Evolutionary conservation across 129 eudicot species (phyloP).

Genomic region (Centrapalus pauciflorus): DNA sequence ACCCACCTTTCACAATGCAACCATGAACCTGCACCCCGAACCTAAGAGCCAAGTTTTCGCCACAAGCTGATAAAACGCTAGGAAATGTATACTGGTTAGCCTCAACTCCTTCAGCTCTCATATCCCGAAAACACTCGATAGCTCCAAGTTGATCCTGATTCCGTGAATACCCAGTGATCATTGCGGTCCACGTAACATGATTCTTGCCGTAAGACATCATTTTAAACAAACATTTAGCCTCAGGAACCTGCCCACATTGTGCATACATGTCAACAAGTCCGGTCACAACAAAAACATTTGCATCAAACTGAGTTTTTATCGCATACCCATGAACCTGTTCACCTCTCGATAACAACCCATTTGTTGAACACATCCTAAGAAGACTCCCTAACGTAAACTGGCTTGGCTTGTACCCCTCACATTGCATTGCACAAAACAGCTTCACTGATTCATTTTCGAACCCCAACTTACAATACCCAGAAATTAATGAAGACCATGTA

Average conservation of each 20-base stretch:
- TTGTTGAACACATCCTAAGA: conserved; percentile 53
- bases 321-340: conserved; percentile 57
- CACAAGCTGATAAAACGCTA: conserved; percentile 58
- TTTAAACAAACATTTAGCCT: conserved; percentile 52
- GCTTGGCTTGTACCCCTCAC: conserved; percentile 51
- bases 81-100: conserved; percentile 81
- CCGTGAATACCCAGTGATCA: conserved; percentile 61
- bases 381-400: conserved; percentile 68
- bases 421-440: conserved; percentile 53
- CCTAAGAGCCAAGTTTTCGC: conserved; percentile 22
- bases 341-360: conserved; percentile 54
- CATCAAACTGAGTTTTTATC: conserved; percentile 48
- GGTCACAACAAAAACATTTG: conserved; percentile 54
- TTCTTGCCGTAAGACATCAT: conserved; percentile 42
- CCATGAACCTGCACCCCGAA: conserved; percentile 69
- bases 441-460: conserved; percentile 42
- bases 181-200: conserved; percentile 84
- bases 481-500: conserved; percentile 76
- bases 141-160: conserved; percentile 51
- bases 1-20: conserved; percentile 57
- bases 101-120: conserved; percentile 59
- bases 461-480: conserved; percentile 62
- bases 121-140: conserved; percentile 57
- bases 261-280: conserved; percentile 82
- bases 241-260: conserved; percentile 38